Evolutionary conservation across 768 basidiomycete genomes (phyloP).

Genomic region (Phaeotremella skinneri): DNA sequence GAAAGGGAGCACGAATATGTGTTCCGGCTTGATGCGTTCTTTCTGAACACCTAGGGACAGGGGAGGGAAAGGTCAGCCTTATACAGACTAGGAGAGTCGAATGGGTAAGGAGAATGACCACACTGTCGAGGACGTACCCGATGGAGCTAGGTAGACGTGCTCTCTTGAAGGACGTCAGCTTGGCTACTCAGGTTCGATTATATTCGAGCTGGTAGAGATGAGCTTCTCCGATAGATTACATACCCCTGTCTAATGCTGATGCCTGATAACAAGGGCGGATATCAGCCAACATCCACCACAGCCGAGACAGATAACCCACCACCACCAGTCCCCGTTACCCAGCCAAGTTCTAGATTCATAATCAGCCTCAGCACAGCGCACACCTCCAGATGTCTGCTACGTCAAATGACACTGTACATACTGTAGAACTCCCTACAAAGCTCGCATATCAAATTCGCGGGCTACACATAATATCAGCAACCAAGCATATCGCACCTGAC

Average conservation of each 20-base stretch:
- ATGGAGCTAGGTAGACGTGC: constrained; percentile 80
- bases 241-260: constrained; percentile 72
- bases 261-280: constrained; percentile 54
- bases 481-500: background rate
- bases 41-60: constrained; percentile 70
- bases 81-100: background rate
- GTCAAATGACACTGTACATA: constrained; percentile 14
- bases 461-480: constrained; percentile 48
- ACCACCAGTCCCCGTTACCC: constrained; percentile 85
- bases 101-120: too few species aligned
- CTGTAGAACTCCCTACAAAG: constrained; percentile 78
- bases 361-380: constrained; percentile 7
- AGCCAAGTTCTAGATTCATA: constrained; percentile 59
- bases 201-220: background rate
- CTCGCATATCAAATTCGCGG: constrained; percentile 86
- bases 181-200: background rate
- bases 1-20: constrained; percentile 84
- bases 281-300: background rate
- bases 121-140: constrained; percentile 38
- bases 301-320: constrained; percentile 27
- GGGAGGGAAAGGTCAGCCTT: background rate
- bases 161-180: constrained; percentile 55
- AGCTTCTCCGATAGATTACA: constrained; percentile 27
- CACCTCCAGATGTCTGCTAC: background rate
- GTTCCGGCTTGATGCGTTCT: constrained; percentile 74